Base-by-base conservation (phyloP, 176 grass and related monocot genomes). In the Saccharum officinarum region DNA sequence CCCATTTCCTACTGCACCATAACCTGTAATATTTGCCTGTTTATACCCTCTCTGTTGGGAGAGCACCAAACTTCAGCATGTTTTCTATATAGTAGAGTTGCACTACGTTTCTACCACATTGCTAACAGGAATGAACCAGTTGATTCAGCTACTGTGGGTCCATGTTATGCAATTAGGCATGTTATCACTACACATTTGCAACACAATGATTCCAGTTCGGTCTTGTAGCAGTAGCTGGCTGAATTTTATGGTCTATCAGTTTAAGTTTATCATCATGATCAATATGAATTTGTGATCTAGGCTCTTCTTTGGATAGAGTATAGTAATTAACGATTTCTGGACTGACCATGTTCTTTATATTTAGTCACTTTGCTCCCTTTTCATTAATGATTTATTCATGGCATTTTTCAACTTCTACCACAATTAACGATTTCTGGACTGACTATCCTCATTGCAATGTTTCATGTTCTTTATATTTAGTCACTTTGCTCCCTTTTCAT, bases 61-160 rank as follows among this genome's bases (percentile, higher is more conserved):
- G 7, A 30, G 42, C 50, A 13, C 25, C n/a, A 50, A 69, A 65
- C 31, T 74, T 67, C 10, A 65, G 34, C 25, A 73, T 46, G 73
- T 31, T 44, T 42, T 26, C 52, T 81, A 7, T 34, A 10, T 65
- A 45, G 2, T 42, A 3, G 4, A 41, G 17, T 77, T 76, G 17
- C 16, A 55, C 68, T 22, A 3, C 10, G 1, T 77, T 34, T 78
- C 36, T 69, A 50, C 63, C 16, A n/a, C 37, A 59, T 55, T 78
- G 67, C 13, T 86, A 25, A 80, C 20, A 62, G 65, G 62, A 57
- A 80, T 79, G 36, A 63, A 38, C 44, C 28, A 83, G 20, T 23
- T 50, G 55, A 36, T 50, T 49, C 11, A 80, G 11, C 45, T 69
- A 34, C 11, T 38, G 67, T 73, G 22, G 13, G 10, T 52, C 22